These are phyloP conservation scores for Phytophthora sp. DNA, from an alignment of 352 stramenopile genomes.

Conservation along the genomic window DNA sequence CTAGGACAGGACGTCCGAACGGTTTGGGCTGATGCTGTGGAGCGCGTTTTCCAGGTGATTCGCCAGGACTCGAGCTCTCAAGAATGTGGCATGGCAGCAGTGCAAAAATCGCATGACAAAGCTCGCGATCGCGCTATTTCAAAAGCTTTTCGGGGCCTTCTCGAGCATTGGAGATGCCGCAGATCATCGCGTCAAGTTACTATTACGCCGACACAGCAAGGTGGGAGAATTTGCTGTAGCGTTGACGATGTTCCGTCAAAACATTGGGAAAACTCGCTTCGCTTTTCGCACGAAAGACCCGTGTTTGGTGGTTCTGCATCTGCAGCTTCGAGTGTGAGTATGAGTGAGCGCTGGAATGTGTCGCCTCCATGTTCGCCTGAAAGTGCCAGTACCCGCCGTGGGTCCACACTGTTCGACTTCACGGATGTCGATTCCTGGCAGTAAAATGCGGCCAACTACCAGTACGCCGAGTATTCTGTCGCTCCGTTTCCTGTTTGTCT, in stretches of 20 bases:
- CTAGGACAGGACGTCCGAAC: constrained; percentile 24
- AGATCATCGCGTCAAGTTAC: constrained; percentile 19
- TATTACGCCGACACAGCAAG: constrained; percentile 14
- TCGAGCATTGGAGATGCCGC: constrained; percentile 27
- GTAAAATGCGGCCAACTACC: not conserved
- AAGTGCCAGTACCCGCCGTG: not conserved
- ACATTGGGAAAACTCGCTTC: not conserved
- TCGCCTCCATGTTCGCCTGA: constrained; percentile 11
- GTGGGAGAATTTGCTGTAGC: constrained; percentile 16
- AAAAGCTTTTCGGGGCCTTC: constrained; percentile 29
- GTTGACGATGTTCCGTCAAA: constrained; percentile 18
- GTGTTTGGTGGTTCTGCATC: not conserved
- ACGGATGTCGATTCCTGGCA: not conserved
- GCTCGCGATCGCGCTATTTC: constrained; percentile 23
- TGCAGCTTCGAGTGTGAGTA: not conserved
- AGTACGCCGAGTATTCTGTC: too few relatives aligned
- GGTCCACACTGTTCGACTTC: constrained; percentile 12
- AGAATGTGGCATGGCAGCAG: not conserved
- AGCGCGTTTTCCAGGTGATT: constrained; percentile 35
- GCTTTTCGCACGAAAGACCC: constrained; percentile 1
- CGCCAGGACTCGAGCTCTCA: constrained; percentile 2
- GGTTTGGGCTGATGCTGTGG: constrained; percentile 35
- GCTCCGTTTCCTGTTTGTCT: too few relatives aligned
- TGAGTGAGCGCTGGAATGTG: not conserved
- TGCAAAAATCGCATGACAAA: constrained; percentile 6